Conservation (phyloP, 2,329 filamentous ascomycete species). For the Myriangium duriaei region DNA sequence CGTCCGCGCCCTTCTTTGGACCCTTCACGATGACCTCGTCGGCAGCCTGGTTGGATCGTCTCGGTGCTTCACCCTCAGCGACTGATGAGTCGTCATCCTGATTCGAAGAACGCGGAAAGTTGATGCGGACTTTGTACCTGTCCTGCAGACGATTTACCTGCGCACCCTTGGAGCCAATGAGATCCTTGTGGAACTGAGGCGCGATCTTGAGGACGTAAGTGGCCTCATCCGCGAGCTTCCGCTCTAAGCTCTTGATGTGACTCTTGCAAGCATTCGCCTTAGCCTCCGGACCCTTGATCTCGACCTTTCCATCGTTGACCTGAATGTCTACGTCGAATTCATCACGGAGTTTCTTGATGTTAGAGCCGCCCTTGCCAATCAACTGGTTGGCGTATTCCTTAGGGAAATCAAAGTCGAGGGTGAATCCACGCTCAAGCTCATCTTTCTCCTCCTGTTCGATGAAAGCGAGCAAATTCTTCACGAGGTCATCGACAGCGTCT, state of each 20-base stretch:
- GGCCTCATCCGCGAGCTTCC: constrained; percentile 80
- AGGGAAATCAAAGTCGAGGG: constrained; percentile 78
- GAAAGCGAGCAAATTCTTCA: constrained; percentile 62
- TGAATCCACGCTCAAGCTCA: constrained; percentile 86
- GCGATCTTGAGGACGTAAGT: constrained; percentile 82
- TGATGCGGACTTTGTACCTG: constrained; percentile 86
- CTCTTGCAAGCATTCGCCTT: constrained; percentile 81
- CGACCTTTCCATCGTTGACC: constrained; percentile 84
- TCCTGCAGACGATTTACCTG: constrained; percentile 88
- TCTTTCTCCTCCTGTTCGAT: constrained; percentile 81
- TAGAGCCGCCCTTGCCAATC: constrained; percentile 54
- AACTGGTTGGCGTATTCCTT: constrained; percentile 87
- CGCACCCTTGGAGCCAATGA: constrained; percentile 77
- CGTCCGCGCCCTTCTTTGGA: constrained; percentile 83
- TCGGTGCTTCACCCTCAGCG: constrained; percentile 54
- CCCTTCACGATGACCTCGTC: constrained; percentile 89
- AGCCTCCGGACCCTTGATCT: constrained; percentile 88
- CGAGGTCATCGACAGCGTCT: constrained; percentile 58
- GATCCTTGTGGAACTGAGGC: constrained; percentile 82
- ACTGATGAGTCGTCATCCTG: constrained; percentile 49
- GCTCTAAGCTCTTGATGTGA: constrained; percentile 66
- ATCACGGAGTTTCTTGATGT: constrained; percentile 56
- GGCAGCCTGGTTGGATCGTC: constrained; percentile 55
- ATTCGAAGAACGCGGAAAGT: constrained; percentile 64
- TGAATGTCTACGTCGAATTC: constrained; percentile 69